Evolutionary conservation across 2,329 filamentous ascomycete species (phyloP).

Genomic region (Colletotrichum chlorophyti): DNA sequence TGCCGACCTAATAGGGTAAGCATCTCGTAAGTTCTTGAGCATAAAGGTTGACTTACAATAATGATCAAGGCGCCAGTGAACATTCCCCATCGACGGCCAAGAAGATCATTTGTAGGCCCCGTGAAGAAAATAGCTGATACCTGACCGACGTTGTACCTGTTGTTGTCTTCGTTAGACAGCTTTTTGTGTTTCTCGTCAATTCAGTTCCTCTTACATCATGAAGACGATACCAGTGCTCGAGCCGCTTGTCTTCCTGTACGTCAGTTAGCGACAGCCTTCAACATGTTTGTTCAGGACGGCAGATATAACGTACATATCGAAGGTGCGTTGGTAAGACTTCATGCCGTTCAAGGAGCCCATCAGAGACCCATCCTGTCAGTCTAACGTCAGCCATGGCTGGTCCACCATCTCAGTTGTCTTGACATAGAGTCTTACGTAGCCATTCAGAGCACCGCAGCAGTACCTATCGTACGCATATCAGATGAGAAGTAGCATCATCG

Average conservation of each 20-base stretch:
- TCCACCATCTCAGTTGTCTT: neutral
- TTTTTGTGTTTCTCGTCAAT: neutral
- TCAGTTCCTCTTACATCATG: constrained; percentile 39
- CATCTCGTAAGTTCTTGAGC: neutral
- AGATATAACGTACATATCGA: neutral
- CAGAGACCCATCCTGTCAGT: constrained; percentile 29
- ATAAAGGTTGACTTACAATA: constrained; percentile 38
- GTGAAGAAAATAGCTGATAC: constrained; percentile 40
- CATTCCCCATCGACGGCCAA: constrained; percentile 50
- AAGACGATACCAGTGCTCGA: constrained; percentile 39
- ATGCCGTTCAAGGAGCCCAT: constrained; percentile 37
- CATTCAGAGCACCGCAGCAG: constrained; percentile 28
- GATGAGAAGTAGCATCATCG: no score
- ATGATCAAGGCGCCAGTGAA: constrained; percentile 46
- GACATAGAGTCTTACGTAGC: constrained; percentile 1
- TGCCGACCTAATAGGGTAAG: neutral
- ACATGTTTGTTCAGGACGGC: neutral
- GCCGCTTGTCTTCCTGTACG: constrained; percentile 27
- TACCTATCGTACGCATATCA: no score
- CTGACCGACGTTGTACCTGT: constrained; percentile 48
- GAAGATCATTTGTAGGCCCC: constrained; percentile 46
- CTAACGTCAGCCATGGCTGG: neutral
- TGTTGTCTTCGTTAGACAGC: neutral
- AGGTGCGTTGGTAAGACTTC: constrained; percentile 32
- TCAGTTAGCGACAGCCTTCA: neutral